Base-by-base conservation (phyloP, 495 filamentous ascomycete genomes). In the Lasiosphaeriaceae sp. region DNA sequence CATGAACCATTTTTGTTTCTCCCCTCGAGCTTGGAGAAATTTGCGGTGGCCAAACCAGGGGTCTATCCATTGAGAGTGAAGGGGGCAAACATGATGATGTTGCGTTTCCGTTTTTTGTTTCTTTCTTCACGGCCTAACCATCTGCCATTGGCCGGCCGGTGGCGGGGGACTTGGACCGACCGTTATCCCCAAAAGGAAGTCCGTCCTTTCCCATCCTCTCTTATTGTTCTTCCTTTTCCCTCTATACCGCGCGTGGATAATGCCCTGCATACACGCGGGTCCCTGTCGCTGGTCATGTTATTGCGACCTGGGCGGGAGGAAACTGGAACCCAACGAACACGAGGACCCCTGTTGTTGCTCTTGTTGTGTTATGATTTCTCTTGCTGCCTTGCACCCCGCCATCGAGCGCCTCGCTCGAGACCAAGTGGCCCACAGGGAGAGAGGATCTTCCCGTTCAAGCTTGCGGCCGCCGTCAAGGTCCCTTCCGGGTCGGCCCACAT, bases 401-500 rank as follows among this genome's bases (percentile, higher is more conserved):
- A 43, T 54, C 46, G 50, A 54, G 47, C 59, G 47, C 21, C 22
- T 16, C 46, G 52, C 16, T 50, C 17, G 17, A n/a, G n/a, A 45
- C 51, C 29, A 46, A 46, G 57, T 54, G 54, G 61, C 47, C 50
- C 47, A 44, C 45, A 26, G 52, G 49, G 45, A 48, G 57, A 56
- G 57, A 56, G 58, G 62, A 64, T 67, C 62, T 62, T 65, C 61
- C 61, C 64, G 60, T 59, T 54, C 55, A 52, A 59, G 51, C 35
- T 59, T 41, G 59, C 48, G 62, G 57, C 31, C 56, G 49, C 50
- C 58, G 56, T 64, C 50, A 50, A 68, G 57, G 55, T 23, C 56
- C 23, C 51, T 29, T 53, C 57, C 63, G 63, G 57, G 58, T 56
- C 57, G 63, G 63, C 61, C 69, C 66, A 71, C 65, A 64, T 68